phyloP scores from a whole-genome alignment of 306 rosid genomes.

The Geum urbanum region DNA sequence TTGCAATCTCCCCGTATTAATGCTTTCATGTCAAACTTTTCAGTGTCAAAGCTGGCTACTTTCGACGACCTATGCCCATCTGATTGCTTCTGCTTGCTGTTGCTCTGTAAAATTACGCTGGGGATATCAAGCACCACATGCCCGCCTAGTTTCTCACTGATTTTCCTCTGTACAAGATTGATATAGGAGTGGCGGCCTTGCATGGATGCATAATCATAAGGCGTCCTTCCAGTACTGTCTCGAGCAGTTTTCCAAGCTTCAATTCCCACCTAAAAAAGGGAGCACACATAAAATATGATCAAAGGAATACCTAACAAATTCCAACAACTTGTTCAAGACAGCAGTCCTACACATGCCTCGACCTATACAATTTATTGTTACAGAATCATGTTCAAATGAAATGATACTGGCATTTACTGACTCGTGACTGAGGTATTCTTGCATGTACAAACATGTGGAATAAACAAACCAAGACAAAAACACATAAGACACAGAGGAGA shows the following conservation, averaged over 20 bases:
- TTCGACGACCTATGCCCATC: conserved; percentile 33
- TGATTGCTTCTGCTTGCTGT: conserved; percentile 38
- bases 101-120: conserved; percentile 32
- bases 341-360: neutral
- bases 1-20: conserved; percentile 29
- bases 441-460: neutral
- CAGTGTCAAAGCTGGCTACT: conserved; percentile 52
- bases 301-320: neutral
- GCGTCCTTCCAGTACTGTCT: conserved; percentile 61
- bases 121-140: conserved; percentile 72
- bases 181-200: conserved; percentile 60
- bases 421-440: too few species aligned
- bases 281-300: conserved; percentile 3
- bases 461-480: neutral
- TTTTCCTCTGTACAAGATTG: conserved; percentile 61
- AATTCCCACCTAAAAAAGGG: conserved; percentile 62
- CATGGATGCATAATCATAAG: conserved; percentile 65
- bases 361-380: neutral
- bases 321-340: neutral
- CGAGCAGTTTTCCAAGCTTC: conserved; percentile 71
- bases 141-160: conserved; percentile 34
- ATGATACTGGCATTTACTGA: neutral
- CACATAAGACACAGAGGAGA: neutral
- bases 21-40: conserved; percentile 27
- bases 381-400: neutral